phyloP scores from a whole-genome alignment of 352 stramenopile species.

The Globisporangium lucens region DNA sequence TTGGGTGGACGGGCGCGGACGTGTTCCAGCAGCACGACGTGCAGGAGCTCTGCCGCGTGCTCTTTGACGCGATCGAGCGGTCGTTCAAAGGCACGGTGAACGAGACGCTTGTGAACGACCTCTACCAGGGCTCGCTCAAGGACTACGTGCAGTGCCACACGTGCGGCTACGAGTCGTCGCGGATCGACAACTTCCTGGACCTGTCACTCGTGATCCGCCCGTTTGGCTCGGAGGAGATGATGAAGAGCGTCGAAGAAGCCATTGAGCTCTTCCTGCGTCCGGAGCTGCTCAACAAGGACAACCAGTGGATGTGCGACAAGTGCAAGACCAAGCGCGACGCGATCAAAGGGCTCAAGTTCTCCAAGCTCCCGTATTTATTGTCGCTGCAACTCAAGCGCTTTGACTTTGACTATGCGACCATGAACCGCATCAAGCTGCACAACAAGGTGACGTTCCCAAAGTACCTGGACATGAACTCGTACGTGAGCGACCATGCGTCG shows the following conservation, averaged over 20 bases:
- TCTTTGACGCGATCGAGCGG: conserved; percentile 90
- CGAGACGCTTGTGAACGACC: conserved; percentile 86
- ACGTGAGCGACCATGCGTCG: conserved; percentile 54
- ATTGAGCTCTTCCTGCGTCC: conserved; percentile 87
- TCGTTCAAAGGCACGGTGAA: conserved; percentile 85
- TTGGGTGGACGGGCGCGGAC: conserved; percentile 87
- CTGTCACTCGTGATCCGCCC: conserved; percentile 88
- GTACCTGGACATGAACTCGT: conserved; percentile 90
- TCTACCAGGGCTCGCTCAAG: conserved; percentile 83
- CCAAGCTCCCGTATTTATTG: conserved; percentile 84
- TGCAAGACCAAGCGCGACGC: conserved; percentile 84
- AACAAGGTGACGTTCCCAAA: conserved; percentile 87
- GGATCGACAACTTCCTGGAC: conserved; percentile 87
- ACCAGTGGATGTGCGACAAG: conserved; percentile 87
- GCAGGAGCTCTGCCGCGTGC: conserved; percentile 88
- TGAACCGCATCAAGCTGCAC: conserved; percentile 86
- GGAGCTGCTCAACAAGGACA: conserved; percentile 86
- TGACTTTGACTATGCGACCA: conserved; percentile 90
- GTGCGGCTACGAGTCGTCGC: conserved; percentile 82
- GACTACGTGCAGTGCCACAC: conserved; percentile 88
- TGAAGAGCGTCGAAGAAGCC: conserved; percentile 82
- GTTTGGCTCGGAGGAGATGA: conserved; percentile 83
- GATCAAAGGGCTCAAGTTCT: conserved; percentile 90
- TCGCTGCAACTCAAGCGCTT: conserved; percentile 91
- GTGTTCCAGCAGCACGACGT: conserved; percentile 92